Conservation (phyloP, 768 basidiomycete species). For the Leccinum imitatum region DNA sequence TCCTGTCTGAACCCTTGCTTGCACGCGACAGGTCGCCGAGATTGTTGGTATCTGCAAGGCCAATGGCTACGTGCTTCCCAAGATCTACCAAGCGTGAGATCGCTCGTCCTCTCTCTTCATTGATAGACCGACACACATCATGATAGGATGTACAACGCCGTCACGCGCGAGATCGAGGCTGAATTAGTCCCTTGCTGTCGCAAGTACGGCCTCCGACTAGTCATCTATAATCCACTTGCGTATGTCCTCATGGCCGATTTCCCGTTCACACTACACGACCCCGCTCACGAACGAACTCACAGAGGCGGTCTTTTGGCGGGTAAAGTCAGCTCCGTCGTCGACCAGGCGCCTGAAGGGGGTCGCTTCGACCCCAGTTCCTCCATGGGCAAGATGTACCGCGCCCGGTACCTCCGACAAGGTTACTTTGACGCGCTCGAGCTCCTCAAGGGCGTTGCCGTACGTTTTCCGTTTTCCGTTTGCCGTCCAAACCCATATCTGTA, state of each 20-base stretch:
- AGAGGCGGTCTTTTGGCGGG: conserved; percentile 39
- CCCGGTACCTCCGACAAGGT: conserved; percentile 42
- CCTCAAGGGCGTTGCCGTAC: conserved; percentile 41
- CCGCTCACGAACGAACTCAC: not conserved
- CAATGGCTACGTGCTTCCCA: conserved; percentile 54
- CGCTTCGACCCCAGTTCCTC: conserved; percentile 40
- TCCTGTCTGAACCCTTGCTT: not conserved
- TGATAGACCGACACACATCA: not conserved
- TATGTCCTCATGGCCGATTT: conserved; percentile 18
- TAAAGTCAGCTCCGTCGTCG: conserved; percentile 41
- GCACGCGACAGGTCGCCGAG: conserved; percentile 47
- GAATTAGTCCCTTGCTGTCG: conserved; percentile 57
- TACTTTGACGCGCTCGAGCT: conserved; percentile 45
- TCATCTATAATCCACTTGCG: conserved; percentile 58
- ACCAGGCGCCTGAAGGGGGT: conserved; percentile 34
- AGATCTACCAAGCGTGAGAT: conserved; percentile 51
- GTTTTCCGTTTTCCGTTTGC: conserved; percentile 7
- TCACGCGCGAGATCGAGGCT: conserved; percentile 47
- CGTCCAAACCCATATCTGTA: not conserved
- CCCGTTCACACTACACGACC: not conserved
- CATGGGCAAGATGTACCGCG: conserved; percentile 46
- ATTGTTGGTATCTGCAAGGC: conserved; percentile 55
- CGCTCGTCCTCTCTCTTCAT: not conserved
- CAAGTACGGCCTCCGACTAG: conserved; percentile 56
- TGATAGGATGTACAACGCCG: conserved; percentile 45